Conservation (phyloP, 371 early-diverging fungal genomes). For the Lichtheimia ornata region DNA sequence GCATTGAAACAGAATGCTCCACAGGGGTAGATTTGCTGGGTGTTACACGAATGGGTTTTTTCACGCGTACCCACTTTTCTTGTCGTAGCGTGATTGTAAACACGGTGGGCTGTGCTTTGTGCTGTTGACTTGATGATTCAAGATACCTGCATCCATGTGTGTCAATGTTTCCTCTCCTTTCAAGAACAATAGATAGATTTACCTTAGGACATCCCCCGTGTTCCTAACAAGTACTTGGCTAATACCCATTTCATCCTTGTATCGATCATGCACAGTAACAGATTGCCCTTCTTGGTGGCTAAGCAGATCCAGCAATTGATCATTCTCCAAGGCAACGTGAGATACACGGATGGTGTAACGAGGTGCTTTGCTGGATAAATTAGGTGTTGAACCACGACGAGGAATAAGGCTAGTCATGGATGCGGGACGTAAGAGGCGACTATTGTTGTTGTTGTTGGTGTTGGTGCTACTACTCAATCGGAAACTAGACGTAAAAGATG, state of each 20-base stretch:
- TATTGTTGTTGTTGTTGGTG: no score
- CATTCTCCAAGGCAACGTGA: conserved; percentile 92
- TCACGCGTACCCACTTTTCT: conserved; percentile 37
- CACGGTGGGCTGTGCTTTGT: conserved; percentile 58
- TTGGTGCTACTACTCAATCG: background rate
- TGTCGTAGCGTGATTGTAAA: conserved; percentile 79
- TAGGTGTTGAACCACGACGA: conserved; percentile 17
- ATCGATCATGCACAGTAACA: no score
- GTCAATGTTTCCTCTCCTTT: no score
- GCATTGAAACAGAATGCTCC: background rate
- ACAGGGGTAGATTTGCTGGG: conserved; percentile 5
- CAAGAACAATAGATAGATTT: no score
- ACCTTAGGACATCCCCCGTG: conserved; percentile 11
- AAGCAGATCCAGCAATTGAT: conserved; percentile 81
- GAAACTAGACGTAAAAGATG: background rate
- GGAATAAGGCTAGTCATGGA: conserved; percentile 14
- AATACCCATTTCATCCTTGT: background rate
- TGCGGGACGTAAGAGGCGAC: conserved; percentile 32
- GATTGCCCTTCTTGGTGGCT: conserved; percentile 62
- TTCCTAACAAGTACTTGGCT: conserved; percentile 6
- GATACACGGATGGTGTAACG: conserved; percentile 45
- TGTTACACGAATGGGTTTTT: background rate
- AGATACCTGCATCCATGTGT: no score
- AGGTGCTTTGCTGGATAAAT: conserved; percentile 6
- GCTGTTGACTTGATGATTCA: no score